These are phyloP conservation scores for Thielaviopsis cerberus DNA, from an alignment of 2,329 filamentous ascomycete genomes.

Conservation along the genomic window DNA sequence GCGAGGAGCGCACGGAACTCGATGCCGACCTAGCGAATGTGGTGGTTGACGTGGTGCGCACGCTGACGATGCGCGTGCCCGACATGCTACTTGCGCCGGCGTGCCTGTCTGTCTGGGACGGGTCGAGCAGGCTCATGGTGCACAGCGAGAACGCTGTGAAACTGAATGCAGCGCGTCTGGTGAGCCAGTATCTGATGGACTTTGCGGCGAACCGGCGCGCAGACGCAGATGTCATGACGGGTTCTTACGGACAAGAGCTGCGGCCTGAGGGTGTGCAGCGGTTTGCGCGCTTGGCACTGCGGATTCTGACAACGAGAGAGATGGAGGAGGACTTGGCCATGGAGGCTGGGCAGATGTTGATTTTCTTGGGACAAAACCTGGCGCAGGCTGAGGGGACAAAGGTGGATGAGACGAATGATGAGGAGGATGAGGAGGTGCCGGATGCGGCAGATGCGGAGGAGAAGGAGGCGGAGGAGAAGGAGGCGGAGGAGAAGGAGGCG, in stretches of 20 bases:
- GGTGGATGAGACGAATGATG: constrained; percentile 22
- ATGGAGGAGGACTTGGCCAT: constrained; percentile 58
- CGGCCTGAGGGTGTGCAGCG: constrained; percentile 43
- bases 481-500: constrained; percentile 12
- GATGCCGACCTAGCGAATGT: constrained; percentile 61
- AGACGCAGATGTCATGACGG: constrained; percentile 39
- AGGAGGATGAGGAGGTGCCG: constrained; percentile 24
- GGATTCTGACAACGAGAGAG: constrained; percentile 39
- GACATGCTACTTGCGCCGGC: constrained; percentile 40
- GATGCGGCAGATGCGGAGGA: constrained; percentile 20
- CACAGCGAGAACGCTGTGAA: constrained; percentile 60
- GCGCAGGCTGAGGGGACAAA: constrained; percentile 17
- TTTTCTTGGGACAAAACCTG: constrained; percentile 54
- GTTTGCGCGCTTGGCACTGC: constrained; percentile 31
- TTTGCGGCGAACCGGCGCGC: constrained; percentile 34
- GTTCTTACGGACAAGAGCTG: constrained; percentile 54
- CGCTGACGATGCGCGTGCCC: constrained; percentile 49
- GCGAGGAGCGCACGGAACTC: constrained; percentile 19
- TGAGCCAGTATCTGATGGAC: constrained; percentile 63
- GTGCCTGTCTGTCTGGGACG: constrained; percentile 50
- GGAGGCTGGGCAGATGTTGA: constrained; percentile 62
- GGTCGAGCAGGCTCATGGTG: constrained; percentile 48
- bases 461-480: constrained; percentile 23
- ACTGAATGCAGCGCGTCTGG: constrained; percentile 52
- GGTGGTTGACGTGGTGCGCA: constrained; percentile 48